Conservation (phyloP, 2,329 filamentous ascomycete species). For the Sarocladium kiliense region DNA sequence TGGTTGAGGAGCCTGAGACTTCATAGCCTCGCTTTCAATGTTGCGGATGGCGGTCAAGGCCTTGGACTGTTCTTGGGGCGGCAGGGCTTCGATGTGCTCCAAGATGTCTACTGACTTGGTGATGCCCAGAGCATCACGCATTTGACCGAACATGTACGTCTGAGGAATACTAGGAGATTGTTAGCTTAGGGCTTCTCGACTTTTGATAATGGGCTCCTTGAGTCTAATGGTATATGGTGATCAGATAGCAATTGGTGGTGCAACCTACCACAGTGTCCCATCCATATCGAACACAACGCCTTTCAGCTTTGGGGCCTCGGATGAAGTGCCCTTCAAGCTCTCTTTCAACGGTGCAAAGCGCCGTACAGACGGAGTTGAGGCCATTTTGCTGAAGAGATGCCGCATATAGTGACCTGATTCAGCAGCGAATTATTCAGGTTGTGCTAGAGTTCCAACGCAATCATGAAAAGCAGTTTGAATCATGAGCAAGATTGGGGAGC, state of each 20-base stretch:
- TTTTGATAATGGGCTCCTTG: no score
- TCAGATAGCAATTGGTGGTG: no score
- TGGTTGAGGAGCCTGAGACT: constrained; percentile 71
- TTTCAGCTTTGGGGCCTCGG: constrained; percentile 40
- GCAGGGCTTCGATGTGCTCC: constrained; percentile 75
- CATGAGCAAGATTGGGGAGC: not conserved
- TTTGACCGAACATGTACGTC: constrained; percentile 91
- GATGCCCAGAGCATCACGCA: constrained; percentile 73
- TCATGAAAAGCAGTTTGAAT: not conserved
- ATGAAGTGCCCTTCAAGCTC: constrained; percentile 21
- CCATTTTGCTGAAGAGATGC: constrained; percentile 36
- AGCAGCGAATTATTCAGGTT: not conserved
- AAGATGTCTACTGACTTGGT: constrained; percentile 75
- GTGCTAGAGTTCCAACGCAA: no score
- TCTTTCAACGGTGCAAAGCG: constrained; percentile 53
- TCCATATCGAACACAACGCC: constrained; percentile 88
- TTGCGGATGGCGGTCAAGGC: constrained; percentile 70
- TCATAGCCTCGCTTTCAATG: constrained; percentile 81
- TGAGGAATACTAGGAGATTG: constrained; percentile 50
- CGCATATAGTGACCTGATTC: constrained; percentile 10
- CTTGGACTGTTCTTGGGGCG: constrained; percentile 49
- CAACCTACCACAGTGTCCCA: constrained; percentile 79
- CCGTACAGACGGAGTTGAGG: constrained; percentile 27
- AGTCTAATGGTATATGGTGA: no score
- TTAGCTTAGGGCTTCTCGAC: no score